Conservation (phyloP, 441 rosid genomes). For the Arabidopsis hybrid region DNA sequence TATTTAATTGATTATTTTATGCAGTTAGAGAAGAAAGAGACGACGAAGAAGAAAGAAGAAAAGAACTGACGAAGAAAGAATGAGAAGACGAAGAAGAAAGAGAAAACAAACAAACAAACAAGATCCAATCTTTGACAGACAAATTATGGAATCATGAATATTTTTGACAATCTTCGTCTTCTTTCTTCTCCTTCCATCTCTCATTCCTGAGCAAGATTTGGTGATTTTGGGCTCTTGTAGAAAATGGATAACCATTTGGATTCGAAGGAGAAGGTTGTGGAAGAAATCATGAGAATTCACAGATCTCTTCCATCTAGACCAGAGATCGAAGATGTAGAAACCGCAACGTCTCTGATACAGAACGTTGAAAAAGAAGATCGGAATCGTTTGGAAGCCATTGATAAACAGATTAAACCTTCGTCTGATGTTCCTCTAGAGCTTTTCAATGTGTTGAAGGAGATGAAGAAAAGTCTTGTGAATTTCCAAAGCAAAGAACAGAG, state of each 20-base stretch:
- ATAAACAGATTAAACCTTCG: conserved; percentile 47
- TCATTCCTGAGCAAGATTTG: too few species aligned
- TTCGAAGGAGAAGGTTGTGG: conserved; percentile 67
- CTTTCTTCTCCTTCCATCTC: neutral
- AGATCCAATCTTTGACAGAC: conserved; percentile 7
- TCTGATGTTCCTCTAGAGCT: conserved; percentile 72
- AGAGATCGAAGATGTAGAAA: conserved; percentile 79
- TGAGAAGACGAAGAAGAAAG: conserved; percentile 40
- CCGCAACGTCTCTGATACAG: conserved; percentile 66
- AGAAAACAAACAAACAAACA: conserved; percentile 27
- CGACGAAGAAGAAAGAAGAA: conserved; percentile 1
- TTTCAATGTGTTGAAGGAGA: conserved; percentile 71
- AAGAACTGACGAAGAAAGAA: conserved; percentile 28
- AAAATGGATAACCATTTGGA: conserved; percentile 52
- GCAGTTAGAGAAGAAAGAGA: conserved; percentile 17
- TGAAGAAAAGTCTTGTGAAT: conserved; percentile 64
- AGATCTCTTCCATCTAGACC: conserved; percentile 84
- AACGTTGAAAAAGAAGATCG: conserved; percentile 85
- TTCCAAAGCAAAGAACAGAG: conserved; percentile 76
- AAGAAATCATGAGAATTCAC: conserved; percentile 85
- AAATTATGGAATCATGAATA: conserved; percentile 16
- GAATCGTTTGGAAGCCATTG: conserved; percentile 63
- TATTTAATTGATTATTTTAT: conserved; percentile 19
- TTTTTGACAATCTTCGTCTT: neutral
- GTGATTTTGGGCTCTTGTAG: conserved; percentile 8